These are phyloP conservation scores for Teunomyces atbi DNA, from an alignment of 805 yeast genomes.

Conservation along the genomic window DNA sequence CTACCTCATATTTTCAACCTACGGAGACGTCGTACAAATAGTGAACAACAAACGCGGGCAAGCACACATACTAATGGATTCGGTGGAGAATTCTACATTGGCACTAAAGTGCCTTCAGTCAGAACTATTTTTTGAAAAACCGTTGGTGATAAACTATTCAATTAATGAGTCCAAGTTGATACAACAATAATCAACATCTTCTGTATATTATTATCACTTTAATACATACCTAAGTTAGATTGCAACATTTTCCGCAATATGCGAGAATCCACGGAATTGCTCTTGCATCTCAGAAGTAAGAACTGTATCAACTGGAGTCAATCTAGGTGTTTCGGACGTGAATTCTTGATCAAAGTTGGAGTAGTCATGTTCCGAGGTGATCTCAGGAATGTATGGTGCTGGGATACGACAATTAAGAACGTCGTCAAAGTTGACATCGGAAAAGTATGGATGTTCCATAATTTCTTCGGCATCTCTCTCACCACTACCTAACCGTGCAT, in stretches of 20 bases:
- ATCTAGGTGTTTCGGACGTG: constrained; percentile 88
- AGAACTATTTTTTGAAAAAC: constrained; percentile 52
- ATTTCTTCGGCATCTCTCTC: constrained; percentile 88
- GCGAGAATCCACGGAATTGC: constrained; percentile 95
- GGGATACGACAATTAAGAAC: constrained; percentile 65
- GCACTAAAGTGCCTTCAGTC: constrained; percentile 51
- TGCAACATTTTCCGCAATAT: constrained; percentile 62
- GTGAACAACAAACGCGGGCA: constrained; percentile 57
- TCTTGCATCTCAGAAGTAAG: constrained; percentile 88
- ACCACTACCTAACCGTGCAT: constrained; percentile 79
- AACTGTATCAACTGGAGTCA: constrained; percentile 91
- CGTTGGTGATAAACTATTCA: constrained; percentile 43
- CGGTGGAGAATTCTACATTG: constrained; percentile 46
- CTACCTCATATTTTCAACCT: constrained; percentile 57
- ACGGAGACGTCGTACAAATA: constrained; percentile 63
- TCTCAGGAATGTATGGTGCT: constrained; percentile 89
- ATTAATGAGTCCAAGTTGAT: constrained; percentile 22
- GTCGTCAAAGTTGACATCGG: constrained; percentile 86
- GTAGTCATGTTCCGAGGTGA: constrained; percentile 85
- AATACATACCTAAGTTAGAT: constrained; percentile 17
- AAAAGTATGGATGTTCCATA: constrained; percentile 93
- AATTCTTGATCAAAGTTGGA: constrained; percentile 93
- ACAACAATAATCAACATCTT: constrained; percentile 1
- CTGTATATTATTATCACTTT: background rate
- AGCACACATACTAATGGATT: constrained; percentile 59